Evolutionary conservation across 331 rosid genomes (phyloP), one percentile per base, ranked within the genome.

Genomic region (Erythrophleum ivorense): DNA sequence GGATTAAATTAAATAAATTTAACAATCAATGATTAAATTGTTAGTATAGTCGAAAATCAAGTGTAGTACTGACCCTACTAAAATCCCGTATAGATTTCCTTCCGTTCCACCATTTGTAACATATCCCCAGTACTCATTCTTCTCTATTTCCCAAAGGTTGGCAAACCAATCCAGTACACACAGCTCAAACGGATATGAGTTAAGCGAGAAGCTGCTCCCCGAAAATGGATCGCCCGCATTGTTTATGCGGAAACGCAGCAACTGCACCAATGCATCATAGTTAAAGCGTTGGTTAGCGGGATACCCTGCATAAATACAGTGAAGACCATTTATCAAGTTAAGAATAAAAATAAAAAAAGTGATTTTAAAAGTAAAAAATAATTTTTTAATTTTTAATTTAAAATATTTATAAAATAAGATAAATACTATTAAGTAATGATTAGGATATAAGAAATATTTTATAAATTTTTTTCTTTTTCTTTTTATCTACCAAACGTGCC

Each of bases 91-190:
- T 15, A 64, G 40, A 36, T 64, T 64, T 31, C 71, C 71, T 64
- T 64, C 46, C 1, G 71, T 64, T 64, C 71, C 71, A 64, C 71
- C 40, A 64, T 64, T 64, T 15, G 71, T 64, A 29, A 64, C 48
- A 36, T 64, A 64, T 29, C 24, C 46, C 71, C 71, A 64, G 13
- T 63, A 34, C 19, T 63, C 21, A 34, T 63, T 63, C 21, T 63
- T 63, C 11, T 14, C 45, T 13, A 63, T 63, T 63, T 63, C 45
- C 70, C 70, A 63, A 34, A 63, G 70, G 7, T 34, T 14, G 4
- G 70, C 70, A 63, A 33, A 63, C 70, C 70, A 63, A 33, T 63
- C 45, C 2, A 63, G 21, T 34, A 63, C 70, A 63, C 70, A 33
- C 19, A 63, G 45, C 21, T 63, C 70, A 63, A 63, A 63, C n/a